Percentiles rank a stretch among this genome's conserved stretches.
Evolutionary conservation across 768 basidiomycete genomes (phyloP).

Genomic region (Kwoniella newhampshirensis): DNA sequence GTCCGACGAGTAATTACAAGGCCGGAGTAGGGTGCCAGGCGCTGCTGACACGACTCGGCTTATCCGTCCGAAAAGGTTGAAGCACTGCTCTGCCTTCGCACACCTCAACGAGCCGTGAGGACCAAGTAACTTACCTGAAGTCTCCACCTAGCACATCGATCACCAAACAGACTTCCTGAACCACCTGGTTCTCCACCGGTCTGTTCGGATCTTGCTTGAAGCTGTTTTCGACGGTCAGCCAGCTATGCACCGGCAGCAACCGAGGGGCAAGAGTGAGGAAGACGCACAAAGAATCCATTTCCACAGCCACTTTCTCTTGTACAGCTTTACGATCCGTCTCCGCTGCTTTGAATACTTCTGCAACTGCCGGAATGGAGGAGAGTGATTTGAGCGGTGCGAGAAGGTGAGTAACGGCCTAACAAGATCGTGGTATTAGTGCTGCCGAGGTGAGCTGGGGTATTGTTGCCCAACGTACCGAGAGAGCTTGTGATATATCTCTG

Average conservation of each 20-base stretch:
- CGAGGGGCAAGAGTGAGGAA: neutral
- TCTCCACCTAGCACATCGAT: slow-evolving; percentile 85
- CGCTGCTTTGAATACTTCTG: slow-evolving; percentile 73
- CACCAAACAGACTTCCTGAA: slow-evolving; percentile 81
- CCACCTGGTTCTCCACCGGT: slow-evolving; percentile 63
- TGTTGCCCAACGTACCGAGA: slow-evolving; percentile 61
- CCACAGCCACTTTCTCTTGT: slow-evolving; percentile 75
- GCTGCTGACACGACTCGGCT: no score
- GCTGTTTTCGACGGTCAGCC: slow-evolving; percentile 55
- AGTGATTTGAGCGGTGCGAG: slow-evolving; percentile 76
- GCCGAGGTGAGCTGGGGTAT: neutral
- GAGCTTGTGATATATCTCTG: slow-evolving; percentile 74
- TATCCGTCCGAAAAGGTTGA: no score
- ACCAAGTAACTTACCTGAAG: slow-evolving; percentile 65
- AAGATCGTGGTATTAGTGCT: slow-evolving; percentile 6
- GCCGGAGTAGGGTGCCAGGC: no score
- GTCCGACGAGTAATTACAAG: no score
- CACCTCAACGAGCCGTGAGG: no score
- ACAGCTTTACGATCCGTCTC: slow-evolving; percentile 80
- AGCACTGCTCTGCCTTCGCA: no score
- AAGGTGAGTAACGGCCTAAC: slow-evolving; percentile 85
- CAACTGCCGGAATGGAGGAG: slow-evolving; percentile 71
- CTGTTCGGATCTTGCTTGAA: slow-evolving; percentile 73
- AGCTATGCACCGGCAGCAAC: no score
- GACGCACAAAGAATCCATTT: slow-evolving; percentile 90